A percentile compares a stretch with the other conserved stretches of the same genome.
Conservation (phyloP, 352 stramenopile species). For the Globisporangium iwayamae region DNA sequence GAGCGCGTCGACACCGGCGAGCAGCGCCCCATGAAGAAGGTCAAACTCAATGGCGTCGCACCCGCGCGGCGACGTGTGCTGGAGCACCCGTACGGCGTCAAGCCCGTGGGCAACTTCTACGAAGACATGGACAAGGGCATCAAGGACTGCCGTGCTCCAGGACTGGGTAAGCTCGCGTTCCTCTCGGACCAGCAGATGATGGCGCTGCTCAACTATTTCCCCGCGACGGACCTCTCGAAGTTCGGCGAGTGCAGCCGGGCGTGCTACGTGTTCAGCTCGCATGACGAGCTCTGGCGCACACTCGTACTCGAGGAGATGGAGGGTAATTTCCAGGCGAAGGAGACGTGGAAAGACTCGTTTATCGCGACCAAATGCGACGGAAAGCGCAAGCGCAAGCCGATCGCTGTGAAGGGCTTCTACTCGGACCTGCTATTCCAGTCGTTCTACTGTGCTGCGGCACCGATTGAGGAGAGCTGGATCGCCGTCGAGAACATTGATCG, state of each 20-base stretch:
- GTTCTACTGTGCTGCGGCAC: constrained; percentile 71
- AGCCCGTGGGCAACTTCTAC: constrained; percentile 81
- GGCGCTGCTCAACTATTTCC: constrained; percentile 53
- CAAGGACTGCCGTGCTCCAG: constrained; percentile 47
- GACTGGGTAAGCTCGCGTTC: constrained; percentile 48
- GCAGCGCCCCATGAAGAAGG: constrained; percentile 11
- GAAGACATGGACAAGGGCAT: constrained; percentile 62
- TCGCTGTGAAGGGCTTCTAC: constrained; percentile 71
- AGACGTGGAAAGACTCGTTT: constrained; percentile 76
- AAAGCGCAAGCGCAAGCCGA: constrained; percentile 17
- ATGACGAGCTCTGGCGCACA: constrained; percentile 83
- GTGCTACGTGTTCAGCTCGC: constrained; percentile 64
- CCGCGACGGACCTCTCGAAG: constrained; percentile 41
- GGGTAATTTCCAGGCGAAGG: constrained; percentile 41
- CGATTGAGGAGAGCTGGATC: constrained; percentile 64
- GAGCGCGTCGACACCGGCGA: constrained; percentile 3
- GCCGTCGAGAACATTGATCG: constrained; percentile 71
- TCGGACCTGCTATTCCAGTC: constrained; percentile 87
- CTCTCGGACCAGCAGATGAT: constrained; percentile 70
- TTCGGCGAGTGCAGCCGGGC: constrained; percentile 50
- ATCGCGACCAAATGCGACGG: constrained; percentile 40
- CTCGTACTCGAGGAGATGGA: constrained; percentile 76
- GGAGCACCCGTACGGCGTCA: constrained; percentile 74
- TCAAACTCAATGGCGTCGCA: neutral
- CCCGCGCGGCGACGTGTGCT: constrained; percentile 14